Percentiles rank a stretch among this genome's conserved stretches.
phyloP scores from a whole-genome alignment of 2,329 filamentous ascomycete genomes.

The Fusarium sublunatum region DNA sequence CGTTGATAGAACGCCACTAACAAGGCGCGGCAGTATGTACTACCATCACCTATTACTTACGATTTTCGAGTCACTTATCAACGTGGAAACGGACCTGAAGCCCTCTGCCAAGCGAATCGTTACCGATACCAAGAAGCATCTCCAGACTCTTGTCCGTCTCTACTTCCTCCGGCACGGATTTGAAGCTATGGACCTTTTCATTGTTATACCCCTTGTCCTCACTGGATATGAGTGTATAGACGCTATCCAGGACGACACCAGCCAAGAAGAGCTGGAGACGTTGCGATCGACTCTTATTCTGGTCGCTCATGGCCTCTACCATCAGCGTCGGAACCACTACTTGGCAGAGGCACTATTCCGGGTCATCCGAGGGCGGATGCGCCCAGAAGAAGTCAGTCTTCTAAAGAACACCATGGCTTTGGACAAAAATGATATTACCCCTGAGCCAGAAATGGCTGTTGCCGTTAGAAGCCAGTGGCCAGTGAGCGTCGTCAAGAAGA shows the following conservation, averaged over 20 bases:
- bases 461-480: slow-evolving; percentile 48
- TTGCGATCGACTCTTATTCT: slow-evolving; percentile 52
- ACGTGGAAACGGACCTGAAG: neutral
- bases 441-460: slow-evolving; percentile 37
- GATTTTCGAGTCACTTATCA: slow-evolving; percentile 45
- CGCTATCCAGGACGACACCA: slow-evolving; percentile 35
- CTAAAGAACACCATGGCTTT: slow-evolving; percentile 30
- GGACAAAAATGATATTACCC: slow-evolving; percentile 36
- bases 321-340: slow-evolving; percentile 51
- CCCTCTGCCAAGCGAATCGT: slow-evolving; percentile 36
- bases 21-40: slow-evolving; percentile 30
- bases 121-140: slow-evolving; percentile 27
- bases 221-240: slow-evolving; percentile 45
- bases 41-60: slow-evolving; percentile 43
- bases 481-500: slow-evolving; percentile 46
- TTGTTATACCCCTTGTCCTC: slow-evolving; percentile 51
- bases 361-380: slow-evolving; percentile 51
- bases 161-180: slow-evolving; percentile 51
- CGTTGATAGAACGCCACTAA: neutral
- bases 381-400: slow-evolving; percentile 40
- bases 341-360: slow-evolving; percentile 50
- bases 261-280: slow-evolving; percentile 32
- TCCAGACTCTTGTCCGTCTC: slow-evolving; percentile 45
- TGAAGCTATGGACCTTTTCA: slow-evolving; percentile 48
- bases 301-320: slow-evolving; percentile 49